Evolutionary conservation across 352 stramenopile species (phyloP), one percentile per base, ranked within the genome.

Genomic region (Halophytophthora batemanensis): DNA sequence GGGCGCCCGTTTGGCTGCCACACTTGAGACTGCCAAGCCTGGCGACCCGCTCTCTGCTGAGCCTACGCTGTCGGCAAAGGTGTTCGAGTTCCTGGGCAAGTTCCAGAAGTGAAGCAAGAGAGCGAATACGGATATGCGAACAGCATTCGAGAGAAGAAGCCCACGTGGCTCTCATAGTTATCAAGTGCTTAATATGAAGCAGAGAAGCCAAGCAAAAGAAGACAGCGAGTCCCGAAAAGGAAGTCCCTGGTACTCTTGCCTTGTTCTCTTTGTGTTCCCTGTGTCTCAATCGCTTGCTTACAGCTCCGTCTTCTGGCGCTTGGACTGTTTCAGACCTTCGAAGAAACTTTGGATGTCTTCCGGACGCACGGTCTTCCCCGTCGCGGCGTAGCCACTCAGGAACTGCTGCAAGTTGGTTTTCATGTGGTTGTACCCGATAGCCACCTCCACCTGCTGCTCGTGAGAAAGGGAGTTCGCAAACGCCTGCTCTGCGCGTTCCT

Each of bases 1-100:
- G 70, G 96, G 93, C 31, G 95, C 88, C 19, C 81, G 88, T 29
- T 58, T 97, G 15, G 88, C 86, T 14, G 86, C 83, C 15, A 79
- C 53, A 36, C 86, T 97, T 38, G 88, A 97, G 65, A 87, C 79
- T 14, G 81, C 86, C 0, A 82, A 65, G 38, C 73, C 82, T 36
- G 88, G 87, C 21, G 77, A 94, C 21, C 49, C 67, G 19, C 53
- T 90, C 7, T 38, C 63, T 37, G 71, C 74, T 6, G 40, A 68
- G 37, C 49, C 61, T 18, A 77, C 75, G 39, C 43, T 83, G 33
- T 73, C 69, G 13, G 49, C 69, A 12, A 71, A 80, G 48, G 38
- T 81, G 4, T 82, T 87, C 41, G 70, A 74, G 47, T 77, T 81
- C 37, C 21, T 79, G 21, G 22, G 50, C 49, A 81, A 79, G 41